Conservation (phyloP, 2,329 filamentous ascomycete species). For the Sporothrix phasma region DNA sequence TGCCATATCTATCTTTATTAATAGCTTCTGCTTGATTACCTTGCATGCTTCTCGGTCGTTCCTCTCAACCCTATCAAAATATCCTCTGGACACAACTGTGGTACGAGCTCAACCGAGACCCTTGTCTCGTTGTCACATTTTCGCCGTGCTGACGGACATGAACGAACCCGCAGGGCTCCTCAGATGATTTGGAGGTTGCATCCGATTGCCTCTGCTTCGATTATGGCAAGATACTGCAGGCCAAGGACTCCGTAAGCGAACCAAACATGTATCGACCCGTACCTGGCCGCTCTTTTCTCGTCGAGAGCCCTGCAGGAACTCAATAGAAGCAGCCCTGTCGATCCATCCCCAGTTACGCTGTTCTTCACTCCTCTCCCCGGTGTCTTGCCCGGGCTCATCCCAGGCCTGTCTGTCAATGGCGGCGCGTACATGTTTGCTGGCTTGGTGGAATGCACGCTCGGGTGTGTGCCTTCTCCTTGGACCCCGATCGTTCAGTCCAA, state of each 20-base stretch:
- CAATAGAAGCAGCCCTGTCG: background rate
- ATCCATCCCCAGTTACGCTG: background rate
- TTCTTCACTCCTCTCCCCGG: background rate
- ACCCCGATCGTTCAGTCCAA: background rate
- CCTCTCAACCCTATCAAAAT: background rate
- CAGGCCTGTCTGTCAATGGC: background rate
- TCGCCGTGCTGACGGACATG: background rate
- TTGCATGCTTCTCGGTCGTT: background rate
- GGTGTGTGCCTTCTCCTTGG: background rate
- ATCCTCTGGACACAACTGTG: too few relatives aligned
- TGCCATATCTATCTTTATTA: background rate
- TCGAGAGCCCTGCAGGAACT: background rate
- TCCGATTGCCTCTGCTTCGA: background rate
- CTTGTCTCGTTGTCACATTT: background rate
- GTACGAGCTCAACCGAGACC: background rate
- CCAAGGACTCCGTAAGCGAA: background rate
- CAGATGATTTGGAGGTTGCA: too few relatives aligned
- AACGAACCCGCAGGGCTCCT: too few relatives aligned
- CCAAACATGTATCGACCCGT: background rate
- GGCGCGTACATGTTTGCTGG: background rate
- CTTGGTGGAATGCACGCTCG: background rate
- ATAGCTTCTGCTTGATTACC: background rate
- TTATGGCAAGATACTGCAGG: background rate
- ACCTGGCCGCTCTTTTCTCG: background rate
- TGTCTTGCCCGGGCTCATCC: background rate